Evolutionary conservation across 1,284 basidiomycete genomes (phyloP), one percentile per base, ranked within the genome.

Genomic region (Anthracocystis panici-leucophaei): DNA sequence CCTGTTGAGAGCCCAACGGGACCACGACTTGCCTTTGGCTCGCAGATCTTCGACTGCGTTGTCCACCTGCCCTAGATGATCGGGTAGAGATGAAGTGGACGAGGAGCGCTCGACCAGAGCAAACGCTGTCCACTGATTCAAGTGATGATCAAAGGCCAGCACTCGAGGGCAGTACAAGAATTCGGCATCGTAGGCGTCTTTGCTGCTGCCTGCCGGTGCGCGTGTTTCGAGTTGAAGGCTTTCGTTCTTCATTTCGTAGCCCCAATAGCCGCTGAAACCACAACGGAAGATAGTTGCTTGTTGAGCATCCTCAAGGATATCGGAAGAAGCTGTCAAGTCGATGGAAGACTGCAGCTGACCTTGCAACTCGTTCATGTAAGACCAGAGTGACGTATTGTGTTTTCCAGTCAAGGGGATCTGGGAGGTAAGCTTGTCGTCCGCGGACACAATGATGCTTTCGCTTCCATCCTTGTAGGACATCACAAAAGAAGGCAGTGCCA

Each of bases 191-290:
- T 78, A 75, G 2, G 65, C 54, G 7, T 71, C 41, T 41, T n/a
- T 3, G 8, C 38, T 27, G 44, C 27, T 44, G 46, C 57, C 49
- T 16, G 2, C 23, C 3, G 49, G 74, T 11, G 60, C 53, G 7
- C 50, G 44, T 5, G 55, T 63, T 21, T 63, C 66, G 16, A 82
- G 61, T 31, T 54, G 35, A 12, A 89, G 69, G 45, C 86, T 86
- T 61, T 88, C 88, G 58, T 86, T 83, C 79, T 88, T 88, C 88
- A 89, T 88, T 77, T 89, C 89, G 74, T 89, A 89, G 1, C 87
- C 87, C 77, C 88, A 87, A 79, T 87, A 88, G 0, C 88, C 88
- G 1, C 87, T 85, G 84, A 88, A 89, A 1, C 89, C 89, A 4
- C 54, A 86, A 82, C 69, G 82, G 80, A 85, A 87, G 86, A n/a